Percentiles rank a stretch among this genome's conserved stretches.
Conservation (phyloP, 1,139 yeast genomes). For the Taphrina confusa region DNA sequence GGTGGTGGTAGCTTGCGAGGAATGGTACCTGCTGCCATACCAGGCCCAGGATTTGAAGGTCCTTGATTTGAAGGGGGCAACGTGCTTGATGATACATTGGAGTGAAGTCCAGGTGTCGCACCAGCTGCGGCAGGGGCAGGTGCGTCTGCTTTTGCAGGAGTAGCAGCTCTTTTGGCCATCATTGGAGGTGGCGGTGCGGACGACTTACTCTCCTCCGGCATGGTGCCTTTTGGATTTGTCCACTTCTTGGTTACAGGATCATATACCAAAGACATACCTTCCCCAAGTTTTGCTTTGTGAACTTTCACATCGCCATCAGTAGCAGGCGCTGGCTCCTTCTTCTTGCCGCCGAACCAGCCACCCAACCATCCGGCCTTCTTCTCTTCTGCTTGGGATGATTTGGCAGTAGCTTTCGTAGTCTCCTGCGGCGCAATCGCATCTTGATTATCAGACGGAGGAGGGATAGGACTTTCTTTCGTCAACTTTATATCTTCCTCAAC, state of each 20-base stretch:
- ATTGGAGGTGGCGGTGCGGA: conserved; percentile 79
- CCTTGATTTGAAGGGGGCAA: neutral
- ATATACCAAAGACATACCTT: conserved; percentile 68
- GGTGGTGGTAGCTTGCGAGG: neutral
- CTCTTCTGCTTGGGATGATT: conserved; percentile 38
- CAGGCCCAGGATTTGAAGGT: neutral
- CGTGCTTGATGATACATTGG: too few species aligned
- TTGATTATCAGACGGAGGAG: too few species aligned
- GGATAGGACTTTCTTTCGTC: too few species aligned
- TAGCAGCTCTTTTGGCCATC: conserved; percentile 1
- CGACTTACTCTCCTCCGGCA: conserved; percentile 55
- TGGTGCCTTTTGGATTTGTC: conserved; percentile 62
- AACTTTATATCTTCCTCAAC: too few species aligned
- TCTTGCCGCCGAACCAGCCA: conserved; percentile 58
- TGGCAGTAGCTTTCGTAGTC: conserved; percentile 20
- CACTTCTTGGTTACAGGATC: conserved; percentile 85
- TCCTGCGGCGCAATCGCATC: too few species aligned
- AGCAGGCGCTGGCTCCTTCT: conserved; percentile 37
- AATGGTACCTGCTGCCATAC: neutral
- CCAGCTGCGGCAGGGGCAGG: conserved; percentile 36
- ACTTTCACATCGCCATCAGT: conserved; percentile 57
- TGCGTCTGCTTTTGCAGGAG: conserved; percentile 48
- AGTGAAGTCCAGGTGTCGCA: neutral
- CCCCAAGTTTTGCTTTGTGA: conserved; percentile 82
- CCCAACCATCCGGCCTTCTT: conserved; percentile 40